A percentile compares a stretch with the other conserved stretches of the same genome.
These are phyloP conservation scores for Diplodia sapinea DNA, from an alignment of 2,329 filamentous ascomycete species.

Conservation along the genomic window DNA sequence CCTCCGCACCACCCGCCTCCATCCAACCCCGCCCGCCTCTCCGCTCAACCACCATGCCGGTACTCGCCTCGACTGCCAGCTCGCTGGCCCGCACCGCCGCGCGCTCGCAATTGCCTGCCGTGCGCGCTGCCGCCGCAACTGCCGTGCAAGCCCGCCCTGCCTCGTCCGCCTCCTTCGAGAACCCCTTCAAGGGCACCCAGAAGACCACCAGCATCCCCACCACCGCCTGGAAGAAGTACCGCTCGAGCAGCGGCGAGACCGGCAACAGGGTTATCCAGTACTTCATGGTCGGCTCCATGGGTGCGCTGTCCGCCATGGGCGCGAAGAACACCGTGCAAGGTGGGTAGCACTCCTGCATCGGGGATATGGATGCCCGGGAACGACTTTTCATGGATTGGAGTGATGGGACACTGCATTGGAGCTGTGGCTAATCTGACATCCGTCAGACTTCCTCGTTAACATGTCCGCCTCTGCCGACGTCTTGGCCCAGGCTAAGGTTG, in stretches of 20 bases:
- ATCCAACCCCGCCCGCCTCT: constrained; percentile 35
- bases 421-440: constrained; percentile 32
- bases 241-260: constrained; percentile 69
- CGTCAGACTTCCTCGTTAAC: constrained; percentile 96
- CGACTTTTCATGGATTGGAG: constrained; percentile 11
- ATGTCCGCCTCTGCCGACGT: constrained; percentile 99
- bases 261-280: constrained; percentile 91
- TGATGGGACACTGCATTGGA: constrained; percentile 17
- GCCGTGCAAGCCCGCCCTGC: constrained; percentile 53
- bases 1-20: constrained; percentile 36
- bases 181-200: constrained; percentile 61
- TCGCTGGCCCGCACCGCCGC: constrained; percentile 55
- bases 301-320: constrained; percentile 86
- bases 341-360: constrained; percentile 56
- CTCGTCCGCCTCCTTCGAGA: constrained; percentile 54
- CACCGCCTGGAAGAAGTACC: constrained; percentile 77
- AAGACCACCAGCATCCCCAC: constrained; percentile 77
- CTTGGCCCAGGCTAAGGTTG: constrained; percentile 98
- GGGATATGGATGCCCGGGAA: constrained; percentile 30
- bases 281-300: constrained; percentile 98
- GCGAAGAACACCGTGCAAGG: constrained; percentile 98
- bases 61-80: constrained; percentile 54
- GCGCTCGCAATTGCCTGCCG: constrained; percentile 53
- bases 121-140: constrained; percentile 52
- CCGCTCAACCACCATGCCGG: constrained; percentile 52